Conservation (phyloP, 257 asterid species). For the Solanum rostratum region DNA sequence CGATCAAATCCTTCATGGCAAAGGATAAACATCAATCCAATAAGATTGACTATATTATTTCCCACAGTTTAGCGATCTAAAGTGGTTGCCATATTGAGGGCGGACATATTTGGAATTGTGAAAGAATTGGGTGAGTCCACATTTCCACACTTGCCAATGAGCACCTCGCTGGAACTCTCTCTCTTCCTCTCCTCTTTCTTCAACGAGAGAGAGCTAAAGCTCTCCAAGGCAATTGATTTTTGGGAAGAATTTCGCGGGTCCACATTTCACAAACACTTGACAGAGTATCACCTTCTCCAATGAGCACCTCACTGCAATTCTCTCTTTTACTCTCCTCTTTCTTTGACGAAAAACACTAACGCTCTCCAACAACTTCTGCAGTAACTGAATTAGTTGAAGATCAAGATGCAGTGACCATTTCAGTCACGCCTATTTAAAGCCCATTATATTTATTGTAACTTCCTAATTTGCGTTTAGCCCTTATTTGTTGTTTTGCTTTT, state of each 20-base stretch:
- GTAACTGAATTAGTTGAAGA: neutral
- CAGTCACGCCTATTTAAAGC: neutral
- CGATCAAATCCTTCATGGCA: neutral
- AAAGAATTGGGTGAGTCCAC: neutral
- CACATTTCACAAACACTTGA: neutral
- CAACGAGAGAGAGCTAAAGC: neutral
- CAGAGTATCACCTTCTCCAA: neutral
- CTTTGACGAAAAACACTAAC: neutral
- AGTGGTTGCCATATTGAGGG: neutral
- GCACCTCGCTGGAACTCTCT: neutral
- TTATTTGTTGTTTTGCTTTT: neutral
- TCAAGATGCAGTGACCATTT: neutral
- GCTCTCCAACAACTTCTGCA: neutral
- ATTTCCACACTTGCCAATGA: neutral
- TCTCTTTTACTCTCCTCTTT: neutral
- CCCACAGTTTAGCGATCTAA: neutral
- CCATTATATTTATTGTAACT: neutral
- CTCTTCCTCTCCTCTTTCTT: neutral
- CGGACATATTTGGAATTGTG: neutral
- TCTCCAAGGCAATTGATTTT: neutral
- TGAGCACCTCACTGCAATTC: neutral
- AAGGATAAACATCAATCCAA: neutral
- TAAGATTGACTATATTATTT: neutral
- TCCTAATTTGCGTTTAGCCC: neutral
- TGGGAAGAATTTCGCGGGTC: neutral